phyloP scores from a whole-genome alignment of 2,329 filamentous ascomycete species.

The Aspergillus pseudoviridinutans region DNA sequence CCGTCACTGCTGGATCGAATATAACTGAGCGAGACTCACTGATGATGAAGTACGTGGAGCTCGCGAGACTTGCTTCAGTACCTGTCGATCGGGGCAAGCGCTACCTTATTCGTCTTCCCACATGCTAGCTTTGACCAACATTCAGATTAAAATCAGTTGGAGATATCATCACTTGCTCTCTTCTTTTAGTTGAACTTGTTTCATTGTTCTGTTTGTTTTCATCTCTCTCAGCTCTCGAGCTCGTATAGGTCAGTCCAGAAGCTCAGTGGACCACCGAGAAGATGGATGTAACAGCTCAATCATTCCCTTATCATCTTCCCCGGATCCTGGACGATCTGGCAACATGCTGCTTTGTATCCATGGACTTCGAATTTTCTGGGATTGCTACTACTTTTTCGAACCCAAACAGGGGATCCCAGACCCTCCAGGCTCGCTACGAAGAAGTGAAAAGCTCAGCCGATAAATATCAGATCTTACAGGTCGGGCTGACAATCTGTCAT shows the following conservation, averaged over 20 bases:
- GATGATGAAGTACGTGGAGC: not conserved
- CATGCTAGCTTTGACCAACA: not conserved
- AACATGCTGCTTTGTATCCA: conserved; percentile 57
- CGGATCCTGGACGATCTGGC: conserved; percentile 56
- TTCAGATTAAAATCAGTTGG: not conserved
- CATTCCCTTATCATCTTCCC: conserved; percentile 51
- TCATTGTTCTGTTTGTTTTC: not conserved
- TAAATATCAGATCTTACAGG: conserved; percentile 60
- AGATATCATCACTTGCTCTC: not conserved
- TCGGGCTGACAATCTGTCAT: conserved; percentile 63
- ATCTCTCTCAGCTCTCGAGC: not conserved
- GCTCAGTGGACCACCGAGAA: not conserved
- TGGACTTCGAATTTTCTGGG: conserved; percentile 66
- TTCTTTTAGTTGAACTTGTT: not conserved
- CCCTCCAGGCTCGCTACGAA: conserved; percentile 57
- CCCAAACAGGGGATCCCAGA: conserved; percentile 41
- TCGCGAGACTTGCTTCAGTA: not conserved
- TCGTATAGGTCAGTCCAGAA: not conserved
- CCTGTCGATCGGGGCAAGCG: not conserved
- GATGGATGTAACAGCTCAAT: conserved; percentile 56
- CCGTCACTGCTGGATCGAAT: too few species aligned
- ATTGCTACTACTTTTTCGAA: conserved; percentile 46
- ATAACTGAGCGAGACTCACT: not conserved
- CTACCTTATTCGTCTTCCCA: not conserved
- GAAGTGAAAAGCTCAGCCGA: conserved; percentile 60